Base-by-base conservation (phyloP, 2,329 filamentous ascomycete genomes). In the Sordariomycetes sp. region DNA sequence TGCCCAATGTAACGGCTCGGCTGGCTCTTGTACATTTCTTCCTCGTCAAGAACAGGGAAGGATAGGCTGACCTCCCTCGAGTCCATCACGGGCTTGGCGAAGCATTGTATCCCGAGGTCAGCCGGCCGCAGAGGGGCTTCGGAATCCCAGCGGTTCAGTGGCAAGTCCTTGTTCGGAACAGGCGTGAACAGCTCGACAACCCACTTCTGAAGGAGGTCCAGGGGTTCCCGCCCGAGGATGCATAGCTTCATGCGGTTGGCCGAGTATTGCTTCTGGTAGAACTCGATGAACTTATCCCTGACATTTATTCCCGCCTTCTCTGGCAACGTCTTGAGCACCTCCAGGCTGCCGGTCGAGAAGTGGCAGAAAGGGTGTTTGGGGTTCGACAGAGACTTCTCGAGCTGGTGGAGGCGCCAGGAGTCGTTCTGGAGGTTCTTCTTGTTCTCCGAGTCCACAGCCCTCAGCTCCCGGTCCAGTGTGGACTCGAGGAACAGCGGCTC, bases 361-460 rank as follows among this genome's bases (percentile, higher is more conserved):
- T 96, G 88, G 69, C 89, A 89, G 69, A 89, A 96, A 0, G 92
- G 92, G 66, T 97, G 92, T 16, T 86, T 83, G 3, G 89, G 86
- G 70, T 93, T 96, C 2, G 90, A 90, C n/a, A 94, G 75, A 3
- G 87, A 87, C 74, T 96, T 96, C 68, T 90, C 88, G 25, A 97
- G 79, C 72, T 97, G 92, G 66, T 93, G 85, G 62, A 96, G 74
- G 18, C 92, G 84, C 90, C 92, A 96, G 59, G 82, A 81, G 67
- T 97, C 92, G 69, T 84, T 93, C 73, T 97, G 92, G 54, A 97
- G 76, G 65, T 97, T 97, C 80, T 97, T 97, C 80, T 96, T 96
- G 75, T 97, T 96, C 71, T 97, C 92, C 5, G 91, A 96, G 68
- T 97, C 91, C 22, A 97, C 92, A 1, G 92, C 92, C 63, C 82